phyloP scores from a whole-genome alignment of 2,329 filamentous ascomycete species.

The Colletotrichum endophyticum region DNA sequence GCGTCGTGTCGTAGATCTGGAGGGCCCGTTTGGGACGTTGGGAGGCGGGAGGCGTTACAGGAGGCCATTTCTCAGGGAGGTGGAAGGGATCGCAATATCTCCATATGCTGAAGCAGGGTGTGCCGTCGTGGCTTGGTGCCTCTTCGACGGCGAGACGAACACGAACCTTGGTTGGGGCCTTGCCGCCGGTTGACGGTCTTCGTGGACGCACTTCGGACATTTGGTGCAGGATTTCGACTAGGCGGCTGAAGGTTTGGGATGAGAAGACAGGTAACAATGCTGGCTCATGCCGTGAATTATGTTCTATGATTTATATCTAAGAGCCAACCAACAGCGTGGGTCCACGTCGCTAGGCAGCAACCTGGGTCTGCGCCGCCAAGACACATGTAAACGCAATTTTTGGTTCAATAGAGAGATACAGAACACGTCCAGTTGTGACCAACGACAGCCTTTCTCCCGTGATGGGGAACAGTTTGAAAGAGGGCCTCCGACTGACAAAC shows the following conservation, averaged over 20 bases:
- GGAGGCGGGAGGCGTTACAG: not conserved
- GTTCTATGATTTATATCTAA: not conserved
- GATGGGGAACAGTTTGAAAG: not conserved
- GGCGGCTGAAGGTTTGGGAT: not conserved
- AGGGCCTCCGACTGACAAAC: not conserved
- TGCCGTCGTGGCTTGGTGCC: not conserved
- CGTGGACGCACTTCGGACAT: not conserved
- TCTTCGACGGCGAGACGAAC: not conserved
- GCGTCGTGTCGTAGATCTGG: not conserved
- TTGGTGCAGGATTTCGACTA: not conserved
- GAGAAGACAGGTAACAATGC: not conserved
- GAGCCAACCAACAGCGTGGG: not conserved
- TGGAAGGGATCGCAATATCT: not conserved
- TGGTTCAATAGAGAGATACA: not conserved
- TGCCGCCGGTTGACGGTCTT: not conserved
- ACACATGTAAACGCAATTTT: not conserved
- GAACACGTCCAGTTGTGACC: no score
- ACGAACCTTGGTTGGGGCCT: not conserved
- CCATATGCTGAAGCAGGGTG: not conserved
- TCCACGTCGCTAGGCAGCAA: not conserved
- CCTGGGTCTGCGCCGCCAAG: not conserved
- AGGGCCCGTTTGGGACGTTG: not conserved
- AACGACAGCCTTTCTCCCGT: no score
- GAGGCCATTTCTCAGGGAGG: not conserved
- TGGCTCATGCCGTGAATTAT: not conserved